Base-by-base conservation (phyloP, 2,329 filamentous ascomycete genomes). In the Tolypocladium paradoxum region DNA sequence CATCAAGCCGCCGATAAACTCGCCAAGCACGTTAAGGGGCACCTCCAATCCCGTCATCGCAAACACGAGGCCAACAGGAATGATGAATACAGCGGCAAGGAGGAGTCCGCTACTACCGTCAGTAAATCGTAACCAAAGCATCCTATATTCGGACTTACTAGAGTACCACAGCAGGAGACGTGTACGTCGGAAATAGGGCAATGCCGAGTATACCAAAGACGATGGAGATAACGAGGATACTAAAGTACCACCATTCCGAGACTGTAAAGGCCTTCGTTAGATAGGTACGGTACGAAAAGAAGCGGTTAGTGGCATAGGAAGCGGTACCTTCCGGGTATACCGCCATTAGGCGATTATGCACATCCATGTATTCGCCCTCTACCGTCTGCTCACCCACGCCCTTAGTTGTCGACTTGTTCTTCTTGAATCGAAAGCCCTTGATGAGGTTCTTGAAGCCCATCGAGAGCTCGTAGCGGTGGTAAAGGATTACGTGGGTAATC, bases 331-430 rank as follows among this genome's bases (percentile, higher is more conserved):
- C 74, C 2, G 65, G 66, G 55, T 79, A 78, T 1, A 58, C 58
- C 16, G 63, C 60, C 74, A 79, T 78, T n/a, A 77, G 67, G 2
- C 72, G 68, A 53, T 71, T 72, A 59, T 78, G 76, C 4, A 75
- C 64, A 55, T 74, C 72, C 1, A 60, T 33, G 7, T 61, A 55
- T 29, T 63, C 58, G 5, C 51, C 58, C 12, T 62, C 50, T 1
- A 11, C 22, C 12, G 45, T 47, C 22, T 40, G 46, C 0, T 61
- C 50, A 8, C 54, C 50, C 7, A 9, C 29, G 27, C 9, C 18
- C 9, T 33, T 27, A 2, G 2, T 33, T 11, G 43, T 8, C 11
- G 27, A 9, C 29, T 33, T 20, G 47, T 61, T 61, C 58, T 64
- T 65, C 6, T 64, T 64, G 38, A 47, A 45, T 24, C 51, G 56